Conservation (phyloP, 495 filamentous ascomycete species). For the Penicillium longicatenatum region DNA sequence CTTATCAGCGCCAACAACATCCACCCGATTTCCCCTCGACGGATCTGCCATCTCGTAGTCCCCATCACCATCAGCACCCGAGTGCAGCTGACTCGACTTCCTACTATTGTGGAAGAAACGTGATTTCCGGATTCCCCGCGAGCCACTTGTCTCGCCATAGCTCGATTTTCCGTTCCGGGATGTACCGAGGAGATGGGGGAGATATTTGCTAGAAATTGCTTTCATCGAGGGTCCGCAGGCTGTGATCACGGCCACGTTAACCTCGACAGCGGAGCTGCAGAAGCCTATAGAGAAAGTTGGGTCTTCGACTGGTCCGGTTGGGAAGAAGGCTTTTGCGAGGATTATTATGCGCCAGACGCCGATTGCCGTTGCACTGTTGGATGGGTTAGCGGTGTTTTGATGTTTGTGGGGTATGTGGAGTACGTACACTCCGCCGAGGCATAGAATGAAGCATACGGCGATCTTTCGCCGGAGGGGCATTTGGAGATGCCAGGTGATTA, state of each 20-base stretch:
- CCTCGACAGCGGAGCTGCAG: conserved; percentile 54
- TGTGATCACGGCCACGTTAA: conserved; percentile 56
- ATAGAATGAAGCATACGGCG: conserved; percentile 45
- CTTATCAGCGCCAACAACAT: conserved; percentile 5
- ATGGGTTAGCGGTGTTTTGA: neutral
- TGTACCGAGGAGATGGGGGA: conserved; percentile 23
- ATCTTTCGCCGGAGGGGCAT: conserved; percentile 47
- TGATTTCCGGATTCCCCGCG: conserved; percentile 4
- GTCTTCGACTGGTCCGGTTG: conserved; percentile 14
- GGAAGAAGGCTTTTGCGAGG: conserved; percentile 24
- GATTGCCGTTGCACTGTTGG: conserved; percentile 52
- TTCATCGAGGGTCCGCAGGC: conserved; percentile 42
- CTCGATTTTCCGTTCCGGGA: conserved; percentile 14
- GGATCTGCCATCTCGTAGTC: conserved; percentile 27
- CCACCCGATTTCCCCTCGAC: conserved; percentile 6
- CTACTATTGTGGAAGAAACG: conserved; percentile 12
- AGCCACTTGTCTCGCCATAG: neutral
- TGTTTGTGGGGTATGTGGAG: neutral
- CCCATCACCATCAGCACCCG: conserved; percentile 7
- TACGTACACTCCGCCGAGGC: conserved; percentile 44
- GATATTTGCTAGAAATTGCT: conserved; percentile 22
- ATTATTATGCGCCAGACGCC: conserved; percentile 34
- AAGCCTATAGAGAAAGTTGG: conserved; percentile 47
- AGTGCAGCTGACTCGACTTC: conserved; percentile 16
- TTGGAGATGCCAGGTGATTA: conserved; percentile 49